Evolutionary conservation across 2,329 filamentous ascomycete genomes (phyloP), one percentile per base, ranked within the genome.

Genomic region (Clarireedia monteithiana): DNA sequence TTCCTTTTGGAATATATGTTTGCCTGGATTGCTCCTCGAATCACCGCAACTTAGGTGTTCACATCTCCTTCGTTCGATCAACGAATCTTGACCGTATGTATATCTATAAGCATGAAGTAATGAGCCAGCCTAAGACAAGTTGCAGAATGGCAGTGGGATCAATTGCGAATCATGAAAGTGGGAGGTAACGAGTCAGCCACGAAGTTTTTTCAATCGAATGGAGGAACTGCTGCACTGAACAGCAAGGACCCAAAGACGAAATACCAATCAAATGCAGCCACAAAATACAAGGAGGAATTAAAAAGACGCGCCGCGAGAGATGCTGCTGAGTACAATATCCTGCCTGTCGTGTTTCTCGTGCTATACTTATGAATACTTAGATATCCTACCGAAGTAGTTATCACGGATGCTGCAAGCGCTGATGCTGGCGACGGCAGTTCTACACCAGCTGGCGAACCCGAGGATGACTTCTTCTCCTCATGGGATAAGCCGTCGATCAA

Each of bases 11-110:
- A 69, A 97, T 99, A 72, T 99, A 97, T 72, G 84, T 99, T 23
- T 99, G 94, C 70, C 86, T 99, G 67, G 94, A 99, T 75, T 99
- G 94, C 77, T 96, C 92, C 44, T 88, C 92, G 56, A 91, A 96
- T 73, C 94, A 99, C 74, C 87, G 94, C 66, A 97, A 97, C 73
- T 85, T 99, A 67, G 94, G 94, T 73, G 92, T 97, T 59, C 94
- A 99, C 75, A 96, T 99, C 74, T 96, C 92, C 66, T 99, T 99
- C 78, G 94, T 99, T 68, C 88, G 94, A 68, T 97, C 92, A 60
- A 97, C 92, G 60, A 96, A 96, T 73, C 88, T 99, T 72, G 94
- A 99, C 73, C 91, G 92, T 97, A 88, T 70, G 90, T 77, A 67
- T 70, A 30, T 58, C 55, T 46, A 34, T 49, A 9, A 45, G 59